Conservation (phyloP, 2,329 filamentous ascomycete genomes). For the Falciphora oryzae region DNA sequence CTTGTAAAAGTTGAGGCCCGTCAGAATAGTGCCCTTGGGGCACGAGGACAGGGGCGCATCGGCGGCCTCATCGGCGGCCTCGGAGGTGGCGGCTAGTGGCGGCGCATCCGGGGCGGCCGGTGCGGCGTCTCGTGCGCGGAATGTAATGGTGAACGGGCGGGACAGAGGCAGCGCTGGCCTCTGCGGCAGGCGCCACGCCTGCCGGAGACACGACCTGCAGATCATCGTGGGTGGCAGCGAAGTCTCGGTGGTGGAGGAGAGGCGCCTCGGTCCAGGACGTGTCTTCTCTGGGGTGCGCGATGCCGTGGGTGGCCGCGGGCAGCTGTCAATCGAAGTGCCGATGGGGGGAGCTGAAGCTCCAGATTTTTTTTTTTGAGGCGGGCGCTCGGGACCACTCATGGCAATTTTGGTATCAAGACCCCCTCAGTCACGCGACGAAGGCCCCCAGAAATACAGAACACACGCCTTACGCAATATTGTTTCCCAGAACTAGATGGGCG, state of each 20-base stretch:
- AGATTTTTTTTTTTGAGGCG: neutral
- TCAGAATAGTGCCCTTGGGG: slow-evolving; percentile 62
- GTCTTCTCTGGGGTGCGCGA: neutral
- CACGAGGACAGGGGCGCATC: slow-evolving; percentile 43
- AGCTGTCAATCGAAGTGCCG: neutral
- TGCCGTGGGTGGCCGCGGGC: neutral
- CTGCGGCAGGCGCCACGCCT: slow-evolving; percentile 30
- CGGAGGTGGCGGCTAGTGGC: slow-evolving; percentile 15
- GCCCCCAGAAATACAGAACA: neutral
- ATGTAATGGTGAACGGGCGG: slow-evolving; percentile 36
- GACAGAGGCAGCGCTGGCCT: slow-evolving; percentile 19
- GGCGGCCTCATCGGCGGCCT: slow-evolving; percentile 19
- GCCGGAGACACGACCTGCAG: slow-evolving; percentile 44
- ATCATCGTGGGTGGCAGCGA: slow-evolving; percentile 27
- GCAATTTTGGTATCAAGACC: no score
- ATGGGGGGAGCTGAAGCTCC: neutral
- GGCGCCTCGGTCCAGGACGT: neutral
- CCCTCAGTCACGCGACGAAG: neutral
- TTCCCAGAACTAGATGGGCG: neutral
- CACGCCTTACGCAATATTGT: neutral
- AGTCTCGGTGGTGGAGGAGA: slow-evolving; percentile 9
- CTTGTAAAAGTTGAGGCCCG: slow-evolving; percentile 74
- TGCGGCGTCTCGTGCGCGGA: slow-evolving; percentile 27
- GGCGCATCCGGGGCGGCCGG: slow-evolving; percentile 19
- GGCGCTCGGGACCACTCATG: no score